Conservation (phyloP, 305 asterid genomes). For the Solanum chacoense region DNA sequence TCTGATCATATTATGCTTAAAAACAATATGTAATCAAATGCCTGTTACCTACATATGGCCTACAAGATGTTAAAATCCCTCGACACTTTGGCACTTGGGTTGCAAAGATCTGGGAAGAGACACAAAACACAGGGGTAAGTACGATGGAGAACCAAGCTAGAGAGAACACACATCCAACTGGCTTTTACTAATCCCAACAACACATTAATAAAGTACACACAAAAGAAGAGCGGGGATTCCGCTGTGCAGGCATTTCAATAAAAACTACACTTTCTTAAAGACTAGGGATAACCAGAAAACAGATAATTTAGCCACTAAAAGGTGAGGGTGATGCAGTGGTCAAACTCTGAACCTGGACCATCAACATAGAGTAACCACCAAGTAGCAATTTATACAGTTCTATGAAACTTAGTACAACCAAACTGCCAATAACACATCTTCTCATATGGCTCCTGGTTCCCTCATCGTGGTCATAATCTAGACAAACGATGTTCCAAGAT, state of each 20-base stretch:
- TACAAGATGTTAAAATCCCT: neutral
- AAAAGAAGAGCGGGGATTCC: neutral
- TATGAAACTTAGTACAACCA: neutral
- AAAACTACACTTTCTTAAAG: neutral
- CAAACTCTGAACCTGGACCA: neutral
- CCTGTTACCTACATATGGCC: neutral
- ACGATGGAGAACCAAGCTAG: neutral
- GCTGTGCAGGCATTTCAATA: neutral
- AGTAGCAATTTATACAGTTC: neutral
- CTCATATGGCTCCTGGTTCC: neutral
- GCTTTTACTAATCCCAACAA: neutral
- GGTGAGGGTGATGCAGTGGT: neutral
- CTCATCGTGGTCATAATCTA: neutral
- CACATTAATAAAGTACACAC: neutral
- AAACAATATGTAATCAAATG: neutral
- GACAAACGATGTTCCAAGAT: neutral
- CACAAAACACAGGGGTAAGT: neutral
- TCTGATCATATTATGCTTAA: neutral
- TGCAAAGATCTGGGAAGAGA: neutral
- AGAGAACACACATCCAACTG: neutral
- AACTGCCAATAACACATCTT: neutral
- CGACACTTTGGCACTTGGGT: neutral
- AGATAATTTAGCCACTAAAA: neutral
- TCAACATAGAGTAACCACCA: neutral
- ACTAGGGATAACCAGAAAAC: neutral